Evolutionary conservation across 441 rosid genomes (phyloP).

Genomic region (Populus hybrid): DNA sequence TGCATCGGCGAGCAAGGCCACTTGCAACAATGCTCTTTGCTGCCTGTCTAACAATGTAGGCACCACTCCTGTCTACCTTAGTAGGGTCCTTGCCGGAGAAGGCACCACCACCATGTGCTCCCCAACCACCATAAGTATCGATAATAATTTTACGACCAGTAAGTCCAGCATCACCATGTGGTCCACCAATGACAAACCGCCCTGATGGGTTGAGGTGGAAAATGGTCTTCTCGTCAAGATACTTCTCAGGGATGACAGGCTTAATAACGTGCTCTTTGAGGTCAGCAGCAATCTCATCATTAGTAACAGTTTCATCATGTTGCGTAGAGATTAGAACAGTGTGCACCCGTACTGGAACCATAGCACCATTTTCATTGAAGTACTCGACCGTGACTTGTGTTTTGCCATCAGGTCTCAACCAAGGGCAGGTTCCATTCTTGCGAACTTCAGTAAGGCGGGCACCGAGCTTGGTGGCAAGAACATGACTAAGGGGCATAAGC

Average conservation of each 20-base stretch:
- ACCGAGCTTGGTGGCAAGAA: constrained; percentile 64
- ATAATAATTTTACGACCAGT: constrained; percentile 60
- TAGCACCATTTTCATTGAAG: constrained; percentile 53
- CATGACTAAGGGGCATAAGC: constrained; percentile 56
- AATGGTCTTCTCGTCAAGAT: constrained; percentile 57
- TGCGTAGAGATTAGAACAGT: constrained; percentile 59
- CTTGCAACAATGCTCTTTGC: constrained; percentile 63
- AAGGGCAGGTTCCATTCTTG: constrained; percentile 50
- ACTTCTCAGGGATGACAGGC: constrained; percentile 55
- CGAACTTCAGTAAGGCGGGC: constrained; percentile 58
- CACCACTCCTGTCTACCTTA: constrained; percentile 55
- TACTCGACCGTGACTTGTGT: constrained; percentile 65
- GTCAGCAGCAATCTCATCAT: constrained; percentile 57
- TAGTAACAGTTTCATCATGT: constrained; percentile 57
- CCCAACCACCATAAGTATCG: constrained; percentile 53
- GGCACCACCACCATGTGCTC: constrained; percentile 53
- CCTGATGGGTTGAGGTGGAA: constrained; percentile 63
- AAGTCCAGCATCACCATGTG: constrained; percentile 63
- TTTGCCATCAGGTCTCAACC: constrained; percentile 66
- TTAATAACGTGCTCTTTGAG: constrained; percentile 57
- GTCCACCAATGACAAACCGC: constrained; percentile 57
- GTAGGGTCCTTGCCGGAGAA: constrained; percentile 54
- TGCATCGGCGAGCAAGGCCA: constrained; percentile 56
- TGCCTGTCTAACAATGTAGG: constrained; percentile 54
- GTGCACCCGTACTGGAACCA: constrained; percentile 58